Percentiles rank a stretch among this genome's conserved stretches.
phyloP scores from a whole-genome alignment of 169 alveolate species.

The Plasmodium falciparum region DNA sequence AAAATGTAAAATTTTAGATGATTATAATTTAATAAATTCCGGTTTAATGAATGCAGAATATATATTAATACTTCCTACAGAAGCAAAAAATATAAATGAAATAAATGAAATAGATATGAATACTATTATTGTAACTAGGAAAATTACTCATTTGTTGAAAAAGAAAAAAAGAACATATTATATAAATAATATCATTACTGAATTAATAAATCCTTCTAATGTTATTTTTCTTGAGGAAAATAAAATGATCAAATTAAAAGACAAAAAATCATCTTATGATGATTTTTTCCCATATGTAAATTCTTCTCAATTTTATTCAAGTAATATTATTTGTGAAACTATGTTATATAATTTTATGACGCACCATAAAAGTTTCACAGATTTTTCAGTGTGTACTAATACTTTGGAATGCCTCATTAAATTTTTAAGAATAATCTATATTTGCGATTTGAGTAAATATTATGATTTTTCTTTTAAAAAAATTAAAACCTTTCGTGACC shows the following conservation, averaged over 20 bases:
- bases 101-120: constrained; percentile 74
- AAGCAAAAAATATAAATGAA: constrained; percentile 22
- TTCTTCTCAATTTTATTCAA: constrained; percentile 50
- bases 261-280: constrained; percentile 63
- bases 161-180: constrained; percentile 41
- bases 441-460: constrained; percentile 39
- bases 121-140: constrained; percentile 61
- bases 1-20: constrained; percentile 68
- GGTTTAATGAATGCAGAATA: constrained; percentile 58
- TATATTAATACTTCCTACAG: constrained; percentile 56
- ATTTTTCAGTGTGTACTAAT: constrained; percentile 66
- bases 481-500: constrained; percentile 50
- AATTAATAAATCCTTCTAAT: constrained; percentile 69
- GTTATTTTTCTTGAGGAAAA: constrained; percentile 71
- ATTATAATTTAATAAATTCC: constrained; percentile 59
- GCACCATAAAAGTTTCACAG: constrained; percentile 69
- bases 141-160: constrained; percentile 36
- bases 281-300: constrained; percentile 75
- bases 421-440: constrained; percentile 31
- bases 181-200: constrained; percentile 69
- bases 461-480: constrained; percentile 69
- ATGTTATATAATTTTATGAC: constrained; percentile 69
- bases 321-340: constrained; percentile 71
- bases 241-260: constrained; percentile 68
- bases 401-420: constrained; percentile 59